Evolutionary conservation across 2,329 filamentous ascomycete genomes (phyloP), one percentile per base, ranked within the genome.

Genomic region (Apiospora koreana): DNA sequence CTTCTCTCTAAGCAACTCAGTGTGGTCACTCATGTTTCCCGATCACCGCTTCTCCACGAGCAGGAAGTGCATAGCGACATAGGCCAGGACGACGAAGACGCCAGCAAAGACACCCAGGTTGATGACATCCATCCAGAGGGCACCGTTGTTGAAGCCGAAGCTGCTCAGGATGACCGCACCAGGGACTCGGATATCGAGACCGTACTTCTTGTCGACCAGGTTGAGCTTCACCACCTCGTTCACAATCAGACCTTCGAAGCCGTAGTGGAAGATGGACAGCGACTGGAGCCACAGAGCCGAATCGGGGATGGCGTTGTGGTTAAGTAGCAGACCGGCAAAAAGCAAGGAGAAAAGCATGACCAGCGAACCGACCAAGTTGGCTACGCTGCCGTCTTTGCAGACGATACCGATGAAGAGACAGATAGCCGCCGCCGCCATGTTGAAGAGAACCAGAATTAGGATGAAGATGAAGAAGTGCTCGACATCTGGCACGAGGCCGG

Each of bases 341-440:
- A 99, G 87, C 72, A 99, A 84, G 79, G 93, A 97, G 86, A 99
- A 99, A 10, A 99, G 87, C 96, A 99, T 99, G 67, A 98, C 94
- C 76, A 99, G 83, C 76, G 95, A 97, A 69, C 95, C 96, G 71
- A 99, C 93, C 73, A 99, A 81, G 80, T 97, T 98, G 67, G 96
- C 96, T 2, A 99, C 94, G 46, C 94, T 93, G 42, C 89, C 89
- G 77, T 99, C 96, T 77, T 93, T 94, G 86, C 97, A 97, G 9
- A 98, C 88, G 71, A 99, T 97, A 74, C 96, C 96, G 75, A 99
- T 97, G 79, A 98, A 98, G 9, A 99, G 86, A 79, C 94, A 98
- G 72, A 99, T 96, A 43, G 93, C 93, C 0, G 96, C 94, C 0
- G 96, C 95, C 0, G 96, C 95, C 38, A 99, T 86, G 80, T 99